Conservation (phyloP, 257 asterid genomes). For the Striga asiatica region DNA sequence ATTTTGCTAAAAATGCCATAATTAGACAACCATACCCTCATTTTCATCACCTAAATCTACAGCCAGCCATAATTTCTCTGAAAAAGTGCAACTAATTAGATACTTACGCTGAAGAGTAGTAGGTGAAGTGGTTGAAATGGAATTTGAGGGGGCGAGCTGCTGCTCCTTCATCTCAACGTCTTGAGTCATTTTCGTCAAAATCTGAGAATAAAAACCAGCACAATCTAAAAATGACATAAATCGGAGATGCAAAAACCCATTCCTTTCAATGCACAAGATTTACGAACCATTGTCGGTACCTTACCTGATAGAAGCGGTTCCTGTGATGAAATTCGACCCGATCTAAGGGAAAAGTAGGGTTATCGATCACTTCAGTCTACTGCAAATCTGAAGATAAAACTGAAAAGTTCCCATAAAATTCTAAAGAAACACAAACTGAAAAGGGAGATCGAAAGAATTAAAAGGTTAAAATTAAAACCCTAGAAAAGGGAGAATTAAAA, state of each 20-base stretch:
- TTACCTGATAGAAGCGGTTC: constrained; percentile 17
- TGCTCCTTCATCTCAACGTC: constrained; percentile 94
- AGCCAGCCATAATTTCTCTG: not conserved
- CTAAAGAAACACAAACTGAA: not conserved
- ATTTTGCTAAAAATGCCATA: too few relatives aligned
- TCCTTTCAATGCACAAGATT: not conserved
- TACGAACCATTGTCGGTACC: not conserved
- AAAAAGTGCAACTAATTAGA: not conserved
- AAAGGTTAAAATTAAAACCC: too few relatives aligned
- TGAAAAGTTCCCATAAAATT: not conserved
- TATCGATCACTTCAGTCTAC: constrained; percentile 30
- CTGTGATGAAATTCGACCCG: constrained; percentile 14
- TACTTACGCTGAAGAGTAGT: constrained; percentile 50
- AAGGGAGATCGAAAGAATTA: not conserved
- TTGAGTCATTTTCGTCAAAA: constrained; percentile 54
- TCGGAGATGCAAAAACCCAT: constrained; percentile 18
- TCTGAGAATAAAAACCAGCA: constrained; percentile 27
- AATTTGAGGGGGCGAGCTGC: constrained; percentile 37
- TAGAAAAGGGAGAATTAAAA: too few relatives aligned
- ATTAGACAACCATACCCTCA: not conserved
- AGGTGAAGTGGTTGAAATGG: constrained; percentile 33
- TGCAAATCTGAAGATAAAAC: constrained; percentile 20
- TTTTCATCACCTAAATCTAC: not conserved
- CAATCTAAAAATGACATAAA: constrained; percentile 15
- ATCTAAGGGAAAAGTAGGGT: constrained; percentile 19